A percentile compares a stretch with the other conserved stretches of the same genome.
These are phyloP conservation scores for sorghum (Sorghum bicolor) DNA, from an alignment of 176 grass and related monocot genomes.

Conservation along the genomic window DNA sequence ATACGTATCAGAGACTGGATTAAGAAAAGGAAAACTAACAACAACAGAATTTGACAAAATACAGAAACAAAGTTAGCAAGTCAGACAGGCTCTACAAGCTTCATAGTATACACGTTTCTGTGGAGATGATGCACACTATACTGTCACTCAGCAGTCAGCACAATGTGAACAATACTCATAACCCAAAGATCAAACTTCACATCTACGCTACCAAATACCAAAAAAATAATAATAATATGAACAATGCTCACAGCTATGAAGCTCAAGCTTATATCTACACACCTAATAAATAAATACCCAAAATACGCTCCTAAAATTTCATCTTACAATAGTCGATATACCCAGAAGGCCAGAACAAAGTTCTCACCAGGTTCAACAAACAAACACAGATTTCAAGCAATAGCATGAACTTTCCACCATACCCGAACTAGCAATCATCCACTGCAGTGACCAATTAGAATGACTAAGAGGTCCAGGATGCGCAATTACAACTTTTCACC, in stretches of 20 bases:
- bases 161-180: not conserved
- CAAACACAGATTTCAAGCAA: not conserved
- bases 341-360: not conserved
- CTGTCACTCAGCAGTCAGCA: not conserved
- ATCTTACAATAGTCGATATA: not conserved
- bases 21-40: constrained; percentile 26
- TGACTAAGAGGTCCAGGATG: not conserved
- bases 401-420: not conserved
- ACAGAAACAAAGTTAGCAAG: constrained; percentile 11
- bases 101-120: constrained; percentile 19
- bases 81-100: not conserved
- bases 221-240: not conserved
- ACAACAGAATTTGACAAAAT: constrained; percentile 25
- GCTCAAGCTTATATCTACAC: not conserved
- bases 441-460: not conserved
- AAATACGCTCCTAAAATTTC: not conserved
- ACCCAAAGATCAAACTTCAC: not conserved
- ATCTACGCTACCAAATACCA: not conserved
- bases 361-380: not conserved
- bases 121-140: constrained; percentile 20
- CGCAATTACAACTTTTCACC: not conserved
- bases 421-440: not conserved
- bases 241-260: not conserved
- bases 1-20: constrained; percentile 53
- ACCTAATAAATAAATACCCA: not conserved